Evolutionary conservation across 78 protist genomes (phyloP), one percentile per base, ranked within the genome.

Genomic region (Dictyostelium purpureum): DNA sequence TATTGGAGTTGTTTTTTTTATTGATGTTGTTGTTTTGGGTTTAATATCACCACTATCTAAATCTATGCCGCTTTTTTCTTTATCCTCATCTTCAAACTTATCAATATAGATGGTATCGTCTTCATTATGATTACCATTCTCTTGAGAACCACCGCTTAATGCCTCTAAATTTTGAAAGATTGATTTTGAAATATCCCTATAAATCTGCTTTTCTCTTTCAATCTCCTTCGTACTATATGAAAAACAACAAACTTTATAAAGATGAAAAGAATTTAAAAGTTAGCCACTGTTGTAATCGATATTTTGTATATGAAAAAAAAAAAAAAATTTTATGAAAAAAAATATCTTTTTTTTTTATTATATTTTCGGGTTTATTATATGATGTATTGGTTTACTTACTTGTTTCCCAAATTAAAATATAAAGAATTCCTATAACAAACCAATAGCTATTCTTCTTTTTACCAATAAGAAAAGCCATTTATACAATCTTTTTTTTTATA

Each of bases 101-200:
- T 35, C 7, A 65, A 26, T 63, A 14, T 9, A n/a, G n/a, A n/a
- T n/a, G n/a, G n/a, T n/a, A n/a, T n/a, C n/a, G n/a, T n/a, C 40
- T 26, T 33, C 12, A 19, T 37, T 37, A 38, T 38, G 3, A 6
- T 2, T 66, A 33, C 31, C 19, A 2, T 67, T 6, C 38, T 67
- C n/a, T 67, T 40, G 7, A n/a, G 31, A n/a, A 37, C 76, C 19
- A 37, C 38, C 45, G 33, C 24, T 67, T 38, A 40, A n/a, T 38
- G n/a, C 76, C 38, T 67, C 31, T 38, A 38, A 37, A 67, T 67
- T 38, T 67, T 33, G 76, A 57, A 57, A 57, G 4, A 57, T 57
- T 57, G 66, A 57, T 57, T 65, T 65, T 67, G 51, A 67, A 67
- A 67, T n/a, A 38, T 67, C 76, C n/a, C 76, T 67, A 67, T 67